A percentile compares a stretch with the other conserved stretches of the same genome.
phyloP scores from a whole-genome alignment of 495 filamentous ascomycete species.

The Penicillium longicatenatum region DNA sequence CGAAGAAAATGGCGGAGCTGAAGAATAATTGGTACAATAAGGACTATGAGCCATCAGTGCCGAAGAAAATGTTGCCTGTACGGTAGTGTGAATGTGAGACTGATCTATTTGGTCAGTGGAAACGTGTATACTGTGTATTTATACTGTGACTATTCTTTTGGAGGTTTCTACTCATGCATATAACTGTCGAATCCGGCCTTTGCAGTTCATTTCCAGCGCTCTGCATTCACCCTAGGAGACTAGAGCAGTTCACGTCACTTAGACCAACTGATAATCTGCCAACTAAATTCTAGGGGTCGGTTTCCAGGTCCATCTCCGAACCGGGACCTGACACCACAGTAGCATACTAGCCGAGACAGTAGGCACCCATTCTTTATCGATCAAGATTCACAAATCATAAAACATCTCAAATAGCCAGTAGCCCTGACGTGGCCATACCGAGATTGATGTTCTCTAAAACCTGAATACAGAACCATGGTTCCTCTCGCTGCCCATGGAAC shows the following conservation, averaged over 20 bases:
- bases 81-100: slow-evolving; percentile 9
- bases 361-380: too few relatives aligned
- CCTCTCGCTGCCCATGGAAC: not conserved
- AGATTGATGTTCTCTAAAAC: not conserved
- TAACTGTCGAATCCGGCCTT: not conserved
- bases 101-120: not conserved
- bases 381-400: too few relatives aligned
- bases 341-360: too few relatives aligned
- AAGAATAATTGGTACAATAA: slow-evolving; percentile 25
- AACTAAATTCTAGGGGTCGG: too few relatives aligned
- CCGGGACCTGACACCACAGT: too few relatives aligned
- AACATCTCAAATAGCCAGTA: too few relatives aligned
- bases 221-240: too few relatives aligned
- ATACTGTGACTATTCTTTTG: not conserved
- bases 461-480: not conserved
- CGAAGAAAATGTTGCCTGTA: slow-evolving; percentile 26
- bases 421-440: not conserved
- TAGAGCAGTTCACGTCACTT: too few relatives aligned
- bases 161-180: not conserved
- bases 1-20: slow-evolving; percentile 13
- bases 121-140: not conserved
- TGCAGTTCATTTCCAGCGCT: too few relatives aligned
- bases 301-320: too few relatives aligned
- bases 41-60: slow-evolving; percentile 21
- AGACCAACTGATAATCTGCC: too few relatives aligned